A percentile compares a stretch with the other conserved stretches of the same genome.
Conservation (phyloP, 768 basidiomycete species). For the Termitomyces sp. region DNA sequence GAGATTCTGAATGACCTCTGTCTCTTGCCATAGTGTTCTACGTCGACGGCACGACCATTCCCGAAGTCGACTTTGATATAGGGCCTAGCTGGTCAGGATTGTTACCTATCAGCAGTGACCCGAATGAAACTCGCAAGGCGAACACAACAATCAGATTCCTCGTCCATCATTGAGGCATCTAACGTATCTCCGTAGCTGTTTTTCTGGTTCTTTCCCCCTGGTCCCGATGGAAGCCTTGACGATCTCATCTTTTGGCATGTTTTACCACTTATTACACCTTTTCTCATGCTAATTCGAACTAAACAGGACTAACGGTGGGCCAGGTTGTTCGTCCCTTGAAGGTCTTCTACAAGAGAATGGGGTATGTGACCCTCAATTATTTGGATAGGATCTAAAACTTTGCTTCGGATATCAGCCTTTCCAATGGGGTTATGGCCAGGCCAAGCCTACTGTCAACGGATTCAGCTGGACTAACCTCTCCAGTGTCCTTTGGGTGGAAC, state of each 20-base stretch:
- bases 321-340: slow-evolving; percentile 71
- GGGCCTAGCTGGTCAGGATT: slow-evolving; percentile 76
- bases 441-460: slow-evolving; percentile 57
- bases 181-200: slow-evolving; percentile 44
- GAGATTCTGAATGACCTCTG: neutral
- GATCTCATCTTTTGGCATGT: slow-evolving; percentile 70
- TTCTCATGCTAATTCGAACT: neutral
- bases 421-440: slow-evolving; percentile 59
- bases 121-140: slow-evolving; percentile 64
- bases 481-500: slow-evolving; percentile 70
- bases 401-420: slow-evolving; percentile 45
- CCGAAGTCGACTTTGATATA: slow-evolving; percentile 66
- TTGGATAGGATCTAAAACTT: too few species aligned
- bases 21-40: slow-evolving; percentile 48
- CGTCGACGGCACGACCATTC: slow-evolving; percentile 61
- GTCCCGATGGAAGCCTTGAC: slow-evolving; percentile 63
- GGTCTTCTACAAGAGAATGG: slow-evolving; percentile 74
- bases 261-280: neutral
- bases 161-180: neutral
- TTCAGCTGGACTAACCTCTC: slow-evolving; percentile 80
- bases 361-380: slow-evolving; percentile 37
- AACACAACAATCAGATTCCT: neutral
- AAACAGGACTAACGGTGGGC: slow-evolving; percentile 73
- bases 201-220: slow-evolving; percentile 85
- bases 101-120: slow-evolving; percentile 56